Percentiles rank a stretch among this genome's conserved stretches.
phyloP scores from a whole-genome alignment of 2,329 filamentous ascomycete species.

The Alternaria consortialis region DNA sequence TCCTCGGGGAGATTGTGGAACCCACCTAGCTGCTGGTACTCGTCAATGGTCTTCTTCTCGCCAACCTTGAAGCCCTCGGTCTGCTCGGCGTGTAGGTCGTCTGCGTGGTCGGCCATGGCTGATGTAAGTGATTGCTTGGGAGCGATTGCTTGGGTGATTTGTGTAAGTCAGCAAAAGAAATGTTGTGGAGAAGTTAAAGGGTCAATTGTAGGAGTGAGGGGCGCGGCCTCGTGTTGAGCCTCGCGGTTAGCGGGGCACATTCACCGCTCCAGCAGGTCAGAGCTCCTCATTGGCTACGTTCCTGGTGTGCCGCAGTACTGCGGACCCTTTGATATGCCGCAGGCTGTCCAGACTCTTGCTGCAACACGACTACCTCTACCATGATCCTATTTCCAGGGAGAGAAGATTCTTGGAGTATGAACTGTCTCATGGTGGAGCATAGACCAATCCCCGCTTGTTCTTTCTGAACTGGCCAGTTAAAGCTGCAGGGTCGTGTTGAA shows the following conservation, averaged over 20 bases:
- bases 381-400: neutral
- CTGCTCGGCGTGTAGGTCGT: slow-evolving; percentile 85
- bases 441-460: slow-evolving; percentile 18
- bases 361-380: slow-evolving; percentile 5
- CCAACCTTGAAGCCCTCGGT: slow-evolving; percentile 98
- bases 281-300: slow-evolving; percentile 25
- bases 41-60: slow-evolving; percentile 96
- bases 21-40: slow-evolving; percentile 93
- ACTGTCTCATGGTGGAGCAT: slow-evolving; percentile 14
- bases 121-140: slow-evolving; percentile 11
- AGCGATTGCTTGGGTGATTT: neutral
- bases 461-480: slow-evolving; percentile 1
- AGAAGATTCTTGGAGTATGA: neutral
- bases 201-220: slow-evolving; percentile 23
- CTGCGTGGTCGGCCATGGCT: slow-evolving; percentile 61
- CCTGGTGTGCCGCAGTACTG: slow-evolving; percentile 26
- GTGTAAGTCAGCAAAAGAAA: slow-evolving; percentile 15
- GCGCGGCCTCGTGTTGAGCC: slow-evolving; percentile 26
- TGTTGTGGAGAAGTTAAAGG: slow-evolving; percentile 18
- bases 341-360: slow-evolving; percentile 18
- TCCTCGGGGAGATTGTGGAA: slow-evolving; percentile 26
- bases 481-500: neutral
- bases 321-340: slow-evolving; percentile 15
- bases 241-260: slow-evolving; percentile 37
- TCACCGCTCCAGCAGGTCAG: slow-evolving; percentile 29